Evolutionary conservation across 2,329 filamentous ascomycete genomes (phyloP).

Genomic region (Parasarocladium wereldwijsianum): DNA sequence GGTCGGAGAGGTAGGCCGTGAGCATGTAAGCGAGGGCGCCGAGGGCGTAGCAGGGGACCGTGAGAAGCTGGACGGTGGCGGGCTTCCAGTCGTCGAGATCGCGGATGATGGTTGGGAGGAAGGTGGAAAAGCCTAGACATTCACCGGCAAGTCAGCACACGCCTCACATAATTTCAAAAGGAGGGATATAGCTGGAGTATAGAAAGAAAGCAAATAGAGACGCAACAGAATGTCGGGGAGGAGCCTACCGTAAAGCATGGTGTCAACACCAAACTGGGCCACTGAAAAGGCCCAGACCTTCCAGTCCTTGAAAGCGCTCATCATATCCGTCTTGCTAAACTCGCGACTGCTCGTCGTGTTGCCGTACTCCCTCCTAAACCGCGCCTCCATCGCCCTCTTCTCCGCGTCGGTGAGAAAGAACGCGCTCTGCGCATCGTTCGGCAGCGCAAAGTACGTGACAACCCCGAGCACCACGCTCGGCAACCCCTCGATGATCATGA

Average conservation of each 20-base stretch:
- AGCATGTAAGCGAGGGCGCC: slow-evolving; percentile 56
- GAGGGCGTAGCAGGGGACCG: slow-evolving; percentile 63
- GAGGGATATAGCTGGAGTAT: background rate
- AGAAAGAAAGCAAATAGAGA: background rate
- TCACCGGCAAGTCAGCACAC: too few species aligned
- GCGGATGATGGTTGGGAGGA: slow-evolving; percentile 65
- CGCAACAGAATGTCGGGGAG: background rate
- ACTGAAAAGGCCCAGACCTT: slow-evolving; percentile 58
- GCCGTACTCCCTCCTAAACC: slow-evolving; percentile 27
- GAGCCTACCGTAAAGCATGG: slow-evolving; percentile 50
- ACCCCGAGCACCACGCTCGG: slow-evolving; percentile 24
- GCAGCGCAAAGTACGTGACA: slow-evolving; percentile 18
- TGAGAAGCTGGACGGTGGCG: slow-evolving; percentile 58
- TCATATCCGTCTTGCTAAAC: slow-evolving; percentile 45
- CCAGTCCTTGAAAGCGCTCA: slow-evolving; percentile 57
- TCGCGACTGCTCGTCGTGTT: slow-evolving; percentile 28
- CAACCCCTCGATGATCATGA: slow-evolving; percentile 40
- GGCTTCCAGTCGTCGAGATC: slow-evolving; percentile 48
- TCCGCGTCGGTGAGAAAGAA: slow-evolving; percentile 44
- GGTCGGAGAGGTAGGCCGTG: slow-evolving; percentile 53
- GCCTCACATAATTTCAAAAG: background rate
- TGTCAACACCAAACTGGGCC: slow-evolving; percentile 59
- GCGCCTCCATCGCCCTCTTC: slow-evolving; percentile 46
- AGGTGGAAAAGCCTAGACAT: slow-evolving; percentile 53
- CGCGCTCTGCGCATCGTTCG: slow-evolving; percentile 32